These are phyloP conservation scores for Bolboschoenoplectus hybrid DNA, from an alignment of 202 grass and related monocot genomes.

Conservation along the genomic window DNA sequence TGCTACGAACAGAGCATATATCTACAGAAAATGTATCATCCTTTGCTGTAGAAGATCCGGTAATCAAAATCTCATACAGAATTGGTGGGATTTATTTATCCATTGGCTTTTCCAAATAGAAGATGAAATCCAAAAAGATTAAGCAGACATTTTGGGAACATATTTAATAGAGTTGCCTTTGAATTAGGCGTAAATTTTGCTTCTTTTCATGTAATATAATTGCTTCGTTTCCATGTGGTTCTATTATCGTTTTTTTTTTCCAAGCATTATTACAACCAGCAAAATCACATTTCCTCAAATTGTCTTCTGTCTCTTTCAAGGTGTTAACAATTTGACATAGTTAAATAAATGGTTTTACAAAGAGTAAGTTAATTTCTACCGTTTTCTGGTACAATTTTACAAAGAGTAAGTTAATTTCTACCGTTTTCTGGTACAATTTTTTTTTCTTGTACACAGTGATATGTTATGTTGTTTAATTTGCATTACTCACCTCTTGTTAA, in stretches of 20 bases:
- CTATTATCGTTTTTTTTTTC: background rate
- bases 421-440: background rate
- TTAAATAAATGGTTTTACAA: constrained; percentile 10
- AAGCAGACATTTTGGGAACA: constrained; percentile 14
- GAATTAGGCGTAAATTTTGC: background rate
- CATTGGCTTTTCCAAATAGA: background rate
- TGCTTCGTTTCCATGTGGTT: background rate
- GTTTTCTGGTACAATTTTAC: background rate
- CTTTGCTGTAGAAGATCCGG: background rate
- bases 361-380: background rate
- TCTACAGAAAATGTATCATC: background rate
- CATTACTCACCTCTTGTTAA: no score
- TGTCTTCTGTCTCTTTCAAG: background rate
- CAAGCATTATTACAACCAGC: background rate
- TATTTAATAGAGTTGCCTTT: constrained; percentile 5
- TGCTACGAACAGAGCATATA: no score
- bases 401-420: background rate
- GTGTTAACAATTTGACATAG: constrained; percentile 2
- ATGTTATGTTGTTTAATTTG: background rate
- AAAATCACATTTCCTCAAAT: no score
- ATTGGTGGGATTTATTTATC: background rate
- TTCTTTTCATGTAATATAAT: background rate
- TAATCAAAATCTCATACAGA: constrained; percentile 1
- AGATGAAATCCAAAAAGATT: background rate
- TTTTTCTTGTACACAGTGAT: background rate